phyloP scores from a whole-genome alignment of 352 stramenopile genomes.

The Pythium chondricola region DNA sequence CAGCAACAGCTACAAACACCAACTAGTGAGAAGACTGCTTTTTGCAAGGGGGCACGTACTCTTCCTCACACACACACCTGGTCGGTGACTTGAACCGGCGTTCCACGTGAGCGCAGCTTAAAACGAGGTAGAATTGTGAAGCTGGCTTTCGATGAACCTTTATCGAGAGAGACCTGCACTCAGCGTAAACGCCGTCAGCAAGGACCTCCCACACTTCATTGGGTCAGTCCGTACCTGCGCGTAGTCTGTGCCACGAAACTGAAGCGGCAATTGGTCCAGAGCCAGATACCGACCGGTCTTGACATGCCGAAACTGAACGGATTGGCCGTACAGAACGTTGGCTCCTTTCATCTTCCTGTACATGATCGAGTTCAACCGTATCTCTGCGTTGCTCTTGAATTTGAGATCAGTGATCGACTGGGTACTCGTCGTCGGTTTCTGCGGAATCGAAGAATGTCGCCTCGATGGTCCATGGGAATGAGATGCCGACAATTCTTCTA shows the following conservation, averaged over 20 bases:
- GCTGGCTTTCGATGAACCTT: constrained; percentile 35
- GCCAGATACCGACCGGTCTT: constrained; percentile 58
- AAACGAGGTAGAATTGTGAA: constrained; percentile 54
- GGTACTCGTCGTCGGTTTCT: constrained; percentile 4
- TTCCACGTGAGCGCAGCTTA: constrained; percentile 57
- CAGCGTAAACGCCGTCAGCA: not conserved
- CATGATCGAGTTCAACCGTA: constrained; percentile 58
- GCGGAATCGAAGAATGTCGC: too few species aligned
- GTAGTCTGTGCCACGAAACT: constrained; percentile 47
- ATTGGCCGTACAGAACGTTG: constrained; percentile 64
- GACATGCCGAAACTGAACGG: constrained; percentile 51
- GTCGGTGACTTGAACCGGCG: constrained; percentile 57
- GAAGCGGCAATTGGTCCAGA: constrained; percentile 35
- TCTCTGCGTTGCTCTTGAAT: constrained; percentile 67
- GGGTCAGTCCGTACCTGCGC: too few species aligned
- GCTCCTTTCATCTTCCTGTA: constrained; percentile 59
- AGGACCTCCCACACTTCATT: too few species aligned
- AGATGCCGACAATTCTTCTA: constrained; percentile 17
- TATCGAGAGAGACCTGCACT: constrained; percentile 40
- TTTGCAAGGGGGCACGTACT: too few species aligned
- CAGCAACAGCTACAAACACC: constrained; percentile 33
- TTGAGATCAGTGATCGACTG: constrained; percentile 38
- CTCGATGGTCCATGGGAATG: too few species aligned
- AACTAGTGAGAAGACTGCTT: not conserved
- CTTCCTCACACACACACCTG: too few species aligned